Conservation (phyloP, 2,329 filamentous ascomycete genomes). For the Dothideomycetidae sp. region DNA sequence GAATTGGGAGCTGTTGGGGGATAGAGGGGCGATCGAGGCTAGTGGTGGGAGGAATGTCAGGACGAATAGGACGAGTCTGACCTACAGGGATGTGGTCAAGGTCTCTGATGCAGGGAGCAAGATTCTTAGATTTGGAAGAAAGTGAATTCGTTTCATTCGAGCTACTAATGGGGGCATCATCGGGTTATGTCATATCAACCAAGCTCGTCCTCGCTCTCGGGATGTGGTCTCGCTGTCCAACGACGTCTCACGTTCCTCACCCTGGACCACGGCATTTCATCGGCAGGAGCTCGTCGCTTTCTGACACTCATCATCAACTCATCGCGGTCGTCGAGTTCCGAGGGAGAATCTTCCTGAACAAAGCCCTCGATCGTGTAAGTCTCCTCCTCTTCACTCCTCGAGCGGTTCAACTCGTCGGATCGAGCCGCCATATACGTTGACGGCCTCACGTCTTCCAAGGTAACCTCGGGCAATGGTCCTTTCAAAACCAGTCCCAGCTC, state of each 20-base stretch:
- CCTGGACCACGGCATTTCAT: no score
- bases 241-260: no score
- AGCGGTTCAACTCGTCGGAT: no score
- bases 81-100: constrained; percentile 75
- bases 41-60: constrained; percentile 43
- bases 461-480: no score
- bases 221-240: no score
- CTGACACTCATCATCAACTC: constrained; percentile 9
- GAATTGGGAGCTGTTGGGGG: constrained; percentile 56
- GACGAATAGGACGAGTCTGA: constrained; percentile 54
- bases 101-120: constrained; percentile 61
- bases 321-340: constrained; percentile 3
- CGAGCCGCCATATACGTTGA: no score
- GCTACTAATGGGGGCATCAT: neutral
- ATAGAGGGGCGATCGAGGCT: constrained; percentile 25
- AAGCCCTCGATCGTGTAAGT: no score
- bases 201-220: neutral
- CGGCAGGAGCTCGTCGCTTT: constrained; percentile 1
- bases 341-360: no score
- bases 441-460: no score
- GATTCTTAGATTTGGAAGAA: constrained; percentile 36
- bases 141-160: constrained; percentile 3
- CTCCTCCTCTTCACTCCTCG: no score
- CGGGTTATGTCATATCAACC: neutral
- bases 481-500: no score